Conservation (phyloP, 805 yeast species). For the Lipomyces chichibuensis region DNA sequence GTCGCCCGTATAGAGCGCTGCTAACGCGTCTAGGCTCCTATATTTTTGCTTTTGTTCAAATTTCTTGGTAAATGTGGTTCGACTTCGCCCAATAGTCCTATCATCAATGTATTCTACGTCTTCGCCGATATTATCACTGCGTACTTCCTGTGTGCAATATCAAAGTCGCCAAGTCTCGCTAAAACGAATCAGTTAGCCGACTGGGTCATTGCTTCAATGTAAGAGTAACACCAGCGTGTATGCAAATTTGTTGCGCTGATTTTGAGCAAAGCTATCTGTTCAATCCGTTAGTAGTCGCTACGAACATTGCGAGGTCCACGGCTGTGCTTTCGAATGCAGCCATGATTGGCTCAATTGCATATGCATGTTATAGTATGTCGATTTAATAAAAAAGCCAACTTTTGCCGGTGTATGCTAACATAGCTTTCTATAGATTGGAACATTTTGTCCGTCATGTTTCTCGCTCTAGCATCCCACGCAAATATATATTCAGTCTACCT, state of each 20-base stretch:
- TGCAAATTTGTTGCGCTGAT: neutral
- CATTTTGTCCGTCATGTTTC: conserved; percentile 51
- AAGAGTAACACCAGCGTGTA: neutral
- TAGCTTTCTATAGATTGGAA: neutral
- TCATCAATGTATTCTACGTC: conserved; percentile 55
- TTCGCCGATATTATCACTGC: conserved; percentile 63
- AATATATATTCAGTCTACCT: conserved; percentile 65
- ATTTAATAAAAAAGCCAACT: neutral
- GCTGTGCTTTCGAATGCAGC: conserved; percentile 62
- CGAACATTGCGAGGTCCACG: conserved; percentile 72
- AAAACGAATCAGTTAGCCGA: conserved; percentile 41
- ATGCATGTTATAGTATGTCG: conserved; percentile 47
- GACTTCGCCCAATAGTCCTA: conserved; percentile 39
- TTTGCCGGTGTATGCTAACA: neutral
- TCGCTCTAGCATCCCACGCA: conserved; percentile 68
- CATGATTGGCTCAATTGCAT: conserved; percentile 53
- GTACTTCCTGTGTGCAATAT: conserved; percentile 53
- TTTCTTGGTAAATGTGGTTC: conserved; percentile 60
- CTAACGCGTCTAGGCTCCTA: conserved; percentile 19
- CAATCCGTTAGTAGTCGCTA: conserved; percentile 77
- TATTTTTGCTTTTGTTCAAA: conserved; percentile 55
- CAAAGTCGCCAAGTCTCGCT: conserved; percentile 41
- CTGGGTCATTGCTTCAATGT: conserved; percentile 58
- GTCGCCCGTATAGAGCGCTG: neutral
- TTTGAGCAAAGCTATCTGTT: conserved; percentile 55